A percentile compares a stretch with the other conserved stretches of the same genome.
Evolutionary conservation across 2,329 filamentous ascomycete species (phyloP).

Genomic region (Berkeleyomyces basicola): DNA sequence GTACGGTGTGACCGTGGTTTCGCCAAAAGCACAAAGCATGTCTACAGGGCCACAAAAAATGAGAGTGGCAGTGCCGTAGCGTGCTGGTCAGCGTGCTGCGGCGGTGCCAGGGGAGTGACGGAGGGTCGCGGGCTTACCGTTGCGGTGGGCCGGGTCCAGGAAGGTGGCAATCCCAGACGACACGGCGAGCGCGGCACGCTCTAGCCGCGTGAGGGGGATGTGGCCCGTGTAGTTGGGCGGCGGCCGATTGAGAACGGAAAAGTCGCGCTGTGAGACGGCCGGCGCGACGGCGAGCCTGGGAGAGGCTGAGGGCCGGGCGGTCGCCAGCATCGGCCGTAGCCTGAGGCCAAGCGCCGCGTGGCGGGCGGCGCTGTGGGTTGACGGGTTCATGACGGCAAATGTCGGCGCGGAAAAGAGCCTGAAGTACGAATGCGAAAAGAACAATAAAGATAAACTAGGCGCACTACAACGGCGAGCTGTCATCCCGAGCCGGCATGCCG

Average conservation of each 20-base stretch:
- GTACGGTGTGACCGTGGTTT: slow-evolving; percentile 85
- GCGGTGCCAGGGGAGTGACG: background rate
- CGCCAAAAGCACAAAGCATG: slow-evolving; percentile 84
- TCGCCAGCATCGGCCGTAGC: background rate
- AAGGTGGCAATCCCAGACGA: slow-evolving; percentile 47
- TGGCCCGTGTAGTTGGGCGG: slow-evolving; percentile 81
- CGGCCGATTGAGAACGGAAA: slow-evolving; percentile 75
- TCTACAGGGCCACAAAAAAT: slow-evolving; percentile 33
- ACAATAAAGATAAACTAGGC: background rate
- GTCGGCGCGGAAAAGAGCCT: too few species aligned
- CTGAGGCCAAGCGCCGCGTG: background rate
- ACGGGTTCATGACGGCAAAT: background rate
- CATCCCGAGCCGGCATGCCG: too few species aligned
- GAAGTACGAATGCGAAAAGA: background rate
- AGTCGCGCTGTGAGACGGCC: slow-evolving; percentile 21
- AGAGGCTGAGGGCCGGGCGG: background rate
- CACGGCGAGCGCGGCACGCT: slow-evolving; percentile 55
- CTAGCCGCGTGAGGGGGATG: slow-evolving; percentile 65
- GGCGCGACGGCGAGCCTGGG: background rate
- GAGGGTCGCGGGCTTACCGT: slow-evolving; percentile 33
- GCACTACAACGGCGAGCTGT: too few species aligned
- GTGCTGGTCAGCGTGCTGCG: background rate
- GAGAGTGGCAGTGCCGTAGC: background rate
- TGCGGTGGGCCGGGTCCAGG: slow-evolving; percentile 56
- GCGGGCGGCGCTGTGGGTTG: background rate